A percentile compares a stretch with the other conserved stretches of the same genome.
Evolutionary conservation across 2,329 filamentous ascomycete genomes (phyloP).

Genomic region (Arthrobotrys conoides): DNA sequence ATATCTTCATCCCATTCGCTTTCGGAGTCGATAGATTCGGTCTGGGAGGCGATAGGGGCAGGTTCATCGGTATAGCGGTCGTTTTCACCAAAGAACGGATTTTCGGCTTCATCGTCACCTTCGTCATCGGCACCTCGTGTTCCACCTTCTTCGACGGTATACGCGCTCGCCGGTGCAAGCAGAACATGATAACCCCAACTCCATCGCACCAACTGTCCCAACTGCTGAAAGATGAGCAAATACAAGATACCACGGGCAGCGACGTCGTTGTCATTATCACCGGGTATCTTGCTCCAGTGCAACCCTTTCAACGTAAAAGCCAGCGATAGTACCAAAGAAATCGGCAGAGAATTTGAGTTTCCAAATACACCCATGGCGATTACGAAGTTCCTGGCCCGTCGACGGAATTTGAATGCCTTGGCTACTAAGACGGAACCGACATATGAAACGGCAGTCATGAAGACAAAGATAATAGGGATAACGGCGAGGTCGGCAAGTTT

Average conservation of each 20-base stretch:
- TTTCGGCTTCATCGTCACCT: conserved; percentile 69
- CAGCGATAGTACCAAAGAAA: conserved; percentile 93
- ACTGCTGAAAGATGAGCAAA: conserved; percentile 95
- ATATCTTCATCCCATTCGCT: conserved; percentile 67
- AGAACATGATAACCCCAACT: conserved; percentile 98
- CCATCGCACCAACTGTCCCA: conserved; percentile 95
- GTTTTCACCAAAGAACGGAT: conserved; percentile 66
- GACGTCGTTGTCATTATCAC: conserved; percentile 95
- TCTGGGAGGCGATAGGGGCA: conserved; percentile 69
- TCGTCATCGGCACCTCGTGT: conserved; percentile 69
- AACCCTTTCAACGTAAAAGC: conserved; percentile 92
- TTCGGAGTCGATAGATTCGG: conserved; percentile 69
- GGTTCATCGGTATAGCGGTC: conserved; percentile 66
- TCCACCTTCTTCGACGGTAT: conserved; percentile 73
- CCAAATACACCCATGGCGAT: conserved; percentile 94
- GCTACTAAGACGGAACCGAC: conserved; percentile 79
- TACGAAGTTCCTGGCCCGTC: conserved; percentile 91
- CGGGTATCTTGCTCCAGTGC: conserved; percentile 91
- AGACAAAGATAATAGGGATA: conserved; percentile 92
- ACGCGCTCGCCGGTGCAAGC: conserved; percentile 84
- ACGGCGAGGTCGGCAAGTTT: conserved; percentile 91
- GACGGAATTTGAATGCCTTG: conserved; percentile 83
- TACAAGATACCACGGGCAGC: conserved; percentile 94
- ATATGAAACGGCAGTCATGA: conserved; percentile 91
- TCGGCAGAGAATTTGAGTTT: conserved; percentile 97